phyloP scores from a whole-genome alignment of 805 yeast species.

The Starmerella kuoi region DNA sequence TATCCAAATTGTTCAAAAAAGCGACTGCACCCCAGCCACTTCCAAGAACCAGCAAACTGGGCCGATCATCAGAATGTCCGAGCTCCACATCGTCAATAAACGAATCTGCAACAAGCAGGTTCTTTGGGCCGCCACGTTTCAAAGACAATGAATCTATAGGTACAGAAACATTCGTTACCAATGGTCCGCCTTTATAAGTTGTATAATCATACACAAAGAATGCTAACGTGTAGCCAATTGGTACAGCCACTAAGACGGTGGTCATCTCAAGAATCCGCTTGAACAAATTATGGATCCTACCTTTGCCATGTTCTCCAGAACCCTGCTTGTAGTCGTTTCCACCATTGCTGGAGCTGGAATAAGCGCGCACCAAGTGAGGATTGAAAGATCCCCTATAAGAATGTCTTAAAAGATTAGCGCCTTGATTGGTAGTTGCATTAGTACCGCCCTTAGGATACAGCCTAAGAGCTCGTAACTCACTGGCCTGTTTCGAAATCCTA shows the following conservation, averaged over 20 bases:
- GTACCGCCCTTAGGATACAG: no score
- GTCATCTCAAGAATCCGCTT: slow-evolving; percentile 6
- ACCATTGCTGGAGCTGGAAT: no score
- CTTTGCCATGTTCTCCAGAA: no score
- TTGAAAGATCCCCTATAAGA: no score
- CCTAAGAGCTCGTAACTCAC: no score
- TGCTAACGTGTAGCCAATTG: slow-evolving; percentile 30
- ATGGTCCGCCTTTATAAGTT: slow-evolving; percentile 37
- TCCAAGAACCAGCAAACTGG: slow-evolving; percentile 49
- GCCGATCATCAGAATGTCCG: slow-evolving; percentile 36
- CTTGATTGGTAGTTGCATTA: no score
- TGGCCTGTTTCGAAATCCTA: no score
- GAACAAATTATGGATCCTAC: neutral
- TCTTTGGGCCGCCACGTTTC: slow-evolving; percentile 55
- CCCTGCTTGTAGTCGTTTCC: no score
- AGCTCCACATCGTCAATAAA: slow-evolving; percentile 48
- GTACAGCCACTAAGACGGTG: slow-evolving; percentile 20
- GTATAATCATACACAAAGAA: slow-evolving; percentile 56
- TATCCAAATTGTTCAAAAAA: slow-evolving; percentile 39
- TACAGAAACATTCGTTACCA: slow-evolving; percentile 35
- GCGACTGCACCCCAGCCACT: slow-evolving; percentile 66
- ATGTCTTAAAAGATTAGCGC: no score
- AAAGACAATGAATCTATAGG: slow-evolving; percentile 45
- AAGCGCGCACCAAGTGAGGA: no score
- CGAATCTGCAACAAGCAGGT: slow-evolving; percentile 47